These are phyloP conservation scores for Naumovozyma baii DNA, from an alignment of 805 yeast species.

Conservation along the genomic window DNA sequence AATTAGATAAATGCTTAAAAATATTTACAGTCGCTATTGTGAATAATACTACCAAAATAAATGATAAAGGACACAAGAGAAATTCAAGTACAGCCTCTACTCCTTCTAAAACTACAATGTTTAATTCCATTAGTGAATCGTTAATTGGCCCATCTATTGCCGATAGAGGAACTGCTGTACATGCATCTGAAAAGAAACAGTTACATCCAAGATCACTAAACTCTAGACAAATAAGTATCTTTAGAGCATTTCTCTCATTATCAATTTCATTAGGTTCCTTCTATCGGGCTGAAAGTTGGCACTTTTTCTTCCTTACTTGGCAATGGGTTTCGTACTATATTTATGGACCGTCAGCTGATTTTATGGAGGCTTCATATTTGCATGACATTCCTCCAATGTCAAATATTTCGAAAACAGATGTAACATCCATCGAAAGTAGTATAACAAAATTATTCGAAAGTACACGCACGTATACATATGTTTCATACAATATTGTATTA, in stretches of 20 bases:
- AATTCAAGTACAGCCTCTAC: background rate
- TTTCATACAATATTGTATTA: slow-evolving; percentile 42
- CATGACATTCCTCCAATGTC: slow-evolving; percentile 38
- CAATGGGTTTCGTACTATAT: slow-evolving; percentile 72
- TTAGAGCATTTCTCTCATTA: slow-evolving; percentile 68
- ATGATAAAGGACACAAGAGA: background rate
- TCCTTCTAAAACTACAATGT: slow-evolving; percentile 4
- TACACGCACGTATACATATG: slow-evolving; percentile 43
- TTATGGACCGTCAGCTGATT: slow-evolving; percentile 47
- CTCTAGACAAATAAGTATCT: slow-evolving; percentile 62
- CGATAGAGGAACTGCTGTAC: background rate
- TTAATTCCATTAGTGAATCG: slow-evolving; percentile 19
- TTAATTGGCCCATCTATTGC: slow-evolving; percentile 7
- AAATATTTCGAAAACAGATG: slow-evolving; percentile 37
- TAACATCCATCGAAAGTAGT: slow-evolving; percentile 44
- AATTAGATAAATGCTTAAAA: slow-evolving; percentile 50
- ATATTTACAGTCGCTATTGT: slow-evolving; percentile 40
- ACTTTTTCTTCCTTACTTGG: slow-evolving; percentile 46
- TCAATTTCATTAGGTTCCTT: slow-evolving; percentile 77
- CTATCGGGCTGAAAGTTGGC: slow-evolving; percentile 55
- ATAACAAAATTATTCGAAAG: slow-evolving; percentile 54
- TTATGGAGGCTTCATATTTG: slow-evolving; percentile 25
- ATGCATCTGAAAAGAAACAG: slow-evolving; percentile 6
- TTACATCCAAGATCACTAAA: slow-evolving; percentile 40
- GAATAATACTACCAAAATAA: slow-evolving; percentile 19